Evolutionary conservation across 352 stramenopile genomes (phyloP), one percentile per base, ranked within the genome.

Genomic region (Bremia lactucae): DNA sequence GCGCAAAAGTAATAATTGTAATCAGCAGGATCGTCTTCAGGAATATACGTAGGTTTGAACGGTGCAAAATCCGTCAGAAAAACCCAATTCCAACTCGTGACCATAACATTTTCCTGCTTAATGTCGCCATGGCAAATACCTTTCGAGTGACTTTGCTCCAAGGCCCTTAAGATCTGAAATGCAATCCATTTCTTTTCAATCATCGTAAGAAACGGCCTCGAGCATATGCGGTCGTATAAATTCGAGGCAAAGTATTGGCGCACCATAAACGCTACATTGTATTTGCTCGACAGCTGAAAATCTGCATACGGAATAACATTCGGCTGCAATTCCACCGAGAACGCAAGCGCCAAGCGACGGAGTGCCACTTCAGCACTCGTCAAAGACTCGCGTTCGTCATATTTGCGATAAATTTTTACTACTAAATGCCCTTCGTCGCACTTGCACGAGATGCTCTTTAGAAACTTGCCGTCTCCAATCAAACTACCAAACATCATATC

Each of bases 81-180:
- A 38, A 98, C 79, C 91, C 93, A 98, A 46, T 97, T 97, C 83
- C 90, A 98, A 46, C 77, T 96, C 7, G 95, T 98, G n/a, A 98
- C 72, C 56, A 97, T 94, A 54, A 98, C 81, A 71, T 99, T 99
- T 59, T 98, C 94, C 40, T 95, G 87, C 46, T 97, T 98, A 38
- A 99, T 88, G 57, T 98, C 95, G 36, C 96, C 96, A 59, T 99
- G 96, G 44, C 85, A 95, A 21, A 98, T 85, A 1, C 82, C 85
- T 18, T 83, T 90, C 11, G 70, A 62, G 55, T 98, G 95, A 34
- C 91, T 87, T 52, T 96, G 83, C 46, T 97, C 84, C 7, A 98
- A 59, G 13, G 95, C 94, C 35, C 81, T 65, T 2, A 99, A 55
- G 39, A 99, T 74, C 63, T 98, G 96, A 65, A 97, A 98, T 4